A percentile compares a stretch with the other conserved stretches of the same genome.
Evolutionary conservation across 768 basidiomycete species (phyloP).

Genomic region (Chlorophyllum brunneum): DNA sequence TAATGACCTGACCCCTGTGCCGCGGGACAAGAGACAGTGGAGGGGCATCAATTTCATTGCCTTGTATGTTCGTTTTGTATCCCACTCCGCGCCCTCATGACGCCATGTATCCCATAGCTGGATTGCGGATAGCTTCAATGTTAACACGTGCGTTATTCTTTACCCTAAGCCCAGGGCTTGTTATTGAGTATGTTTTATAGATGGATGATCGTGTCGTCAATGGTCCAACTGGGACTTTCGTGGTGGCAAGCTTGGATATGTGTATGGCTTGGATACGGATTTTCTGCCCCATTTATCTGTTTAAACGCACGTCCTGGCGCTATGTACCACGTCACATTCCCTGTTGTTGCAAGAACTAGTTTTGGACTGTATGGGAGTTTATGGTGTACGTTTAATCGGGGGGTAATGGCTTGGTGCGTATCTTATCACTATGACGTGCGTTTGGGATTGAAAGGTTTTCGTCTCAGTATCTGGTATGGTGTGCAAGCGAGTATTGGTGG

Average conservation of each 20-base stretch:
- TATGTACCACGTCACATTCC: slow-evolving; percentile 72
- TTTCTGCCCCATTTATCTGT: slow-evolving; percentile 68
- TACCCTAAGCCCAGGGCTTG: not conserved
- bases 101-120: slow-evolving; percentile 41
- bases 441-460: not conserved
- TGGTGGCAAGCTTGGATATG: slow-evolving; percentile 90
- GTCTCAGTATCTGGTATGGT: slow-evolving; percentile 65
- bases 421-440: not conserved
- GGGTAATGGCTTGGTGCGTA: slow-evolving; percentile 66
- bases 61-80: slow-evolving; percentile 40
- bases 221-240: slow-evolving; percentile 67
- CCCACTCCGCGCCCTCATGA: not conserved
- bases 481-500: slow-evolving; percentile 85
- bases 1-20: slow-evolving; percentile 73
- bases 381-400: slow-evolving; percentile 78
- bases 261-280: slow-evolving; percentile 60
- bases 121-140: slow-evolving; percentile 79
- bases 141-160: slow-evolving; percentile 55
- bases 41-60: slow-evolving; percentile 59
- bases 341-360: slow-evolving; percentile 70
- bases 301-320: slow-evolving; percentile 78
- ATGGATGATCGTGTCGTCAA: slow-evolving; percentile 76
- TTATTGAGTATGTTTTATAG: slow-evolving; percentile 27
- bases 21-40: slow-evolving; percentile 56
- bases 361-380: slow-evolving; percentile 77